A percentile compares a stretch with the other conserved stretches of the same genome.
phyloP scores from a whole-genome alignment of 2,329 filamentous ascomycete genomes.

The Aquanectria penicillioides region DNA sequence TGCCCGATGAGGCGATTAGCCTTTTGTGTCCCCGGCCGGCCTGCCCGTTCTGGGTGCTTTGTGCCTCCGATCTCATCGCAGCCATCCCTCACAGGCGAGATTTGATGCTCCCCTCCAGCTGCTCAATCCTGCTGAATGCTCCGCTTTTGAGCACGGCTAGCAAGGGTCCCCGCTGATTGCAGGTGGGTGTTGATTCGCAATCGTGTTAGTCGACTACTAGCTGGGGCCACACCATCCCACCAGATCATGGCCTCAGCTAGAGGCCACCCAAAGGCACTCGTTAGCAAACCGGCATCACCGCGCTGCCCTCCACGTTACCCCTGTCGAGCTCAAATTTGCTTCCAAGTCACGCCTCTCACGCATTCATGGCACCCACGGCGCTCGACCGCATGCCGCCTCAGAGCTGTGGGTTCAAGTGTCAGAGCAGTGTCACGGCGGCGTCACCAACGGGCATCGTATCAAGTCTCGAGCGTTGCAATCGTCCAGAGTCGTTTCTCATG shows the following conservation, averaged over 20 bases:
- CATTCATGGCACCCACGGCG: conserved; percentile 15
- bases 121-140: conserved; percentile 27
- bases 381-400: conserved; percentile 8
- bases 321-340: conserved; percentile 34
- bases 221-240: background rate
- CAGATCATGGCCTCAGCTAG: background rate
- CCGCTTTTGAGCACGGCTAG: conserved; percentile 34
- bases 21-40: conserved; percentile 9
- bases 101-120: conserved; percentile 36
- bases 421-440: conserved; percentile 7
- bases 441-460: conserved; percentile 4
- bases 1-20: conserved; percentile 16
- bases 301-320: conserved; percentile 26
- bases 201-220: conserved; percentile 22
- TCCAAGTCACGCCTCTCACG: conserved; percentile 34
- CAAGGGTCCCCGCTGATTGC: conserved; percentile 28
- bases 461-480: background rate
- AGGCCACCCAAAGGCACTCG: conserved; percentile 20
- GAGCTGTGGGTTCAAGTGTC: conserved; percentile 6
- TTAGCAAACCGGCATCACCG: conserved; percentile 31
- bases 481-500: too few relatives aligned
- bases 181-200: conserved; percentile 21
- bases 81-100: conserved; percentile 36
- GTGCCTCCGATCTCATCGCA: conserved; percentile 34
- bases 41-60: conserved; percentile 15